Evolutionary conservation across 306 rosid genomes (phyloP).

Genomic region (Canavalia gladiata): DNA sequence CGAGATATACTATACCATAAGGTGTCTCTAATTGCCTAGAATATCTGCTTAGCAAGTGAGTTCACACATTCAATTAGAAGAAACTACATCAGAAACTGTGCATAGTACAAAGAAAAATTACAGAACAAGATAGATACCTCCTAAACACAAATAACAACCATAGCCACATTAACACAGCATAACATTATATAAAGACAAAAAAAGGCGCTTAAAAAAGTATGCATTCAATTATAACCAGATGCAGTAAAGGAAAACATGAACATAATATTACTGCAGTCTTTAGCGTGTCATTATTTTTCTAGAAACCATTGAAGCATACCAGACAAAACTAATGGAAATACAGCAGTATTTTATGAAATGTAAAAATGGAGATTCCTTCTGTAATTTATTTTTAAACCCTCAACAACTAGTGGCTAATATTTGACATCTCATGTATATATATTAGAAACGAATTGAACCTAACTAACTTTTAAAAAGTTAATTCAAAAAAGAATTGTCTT

Average conservation of each 20-base stretch:
- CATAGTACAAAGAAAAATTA: conserved; percentile 12
- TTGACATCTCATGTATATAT: no score
- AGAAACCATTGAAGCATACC: conserved; percentile 6
- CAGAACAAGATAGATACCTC: not conserved
- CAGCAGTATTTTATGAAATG: conserved; percentile 9
- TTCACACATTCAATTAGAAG: conserved; percentile 14
- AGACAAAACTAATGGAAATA: not conserved
- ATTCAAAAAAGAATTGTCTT: no score
- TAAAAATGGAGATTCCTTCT: conserved; percentile 1
- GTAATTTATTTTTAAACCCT: conserved; percentile 5
- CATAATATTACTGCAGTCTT: conserved; percentile 5
- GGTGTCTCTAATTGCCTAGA: conserved; percentile 11
- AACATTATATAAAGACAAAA: not conserved
- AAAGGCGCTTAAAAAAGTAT: not conserved
- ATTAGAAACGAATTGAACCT: no score
- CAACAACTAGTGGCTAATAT: conserved; percentile 21
- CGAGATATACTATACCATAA: not conserved
- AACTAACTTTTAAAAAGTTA: no score
- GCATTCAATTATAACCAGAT: conserved; percentile 35
- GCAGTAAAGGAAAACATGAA: conserved; percentile 21
- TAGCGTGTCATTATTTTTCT: not conserved
- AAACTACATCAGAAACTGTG: not conserved
- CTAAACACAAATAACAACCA: conserved; percentile 5
- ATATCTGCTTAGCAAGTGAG: conserved; percentile 20
- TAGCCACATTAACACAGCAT: not conserved